Percentiles rank a stretch among this genome's conserved stretches.
phyloP scores from a whole-genome alignment of 2,329 filamentous ascomycete species.

The Neonectria ditissima region DNA sequence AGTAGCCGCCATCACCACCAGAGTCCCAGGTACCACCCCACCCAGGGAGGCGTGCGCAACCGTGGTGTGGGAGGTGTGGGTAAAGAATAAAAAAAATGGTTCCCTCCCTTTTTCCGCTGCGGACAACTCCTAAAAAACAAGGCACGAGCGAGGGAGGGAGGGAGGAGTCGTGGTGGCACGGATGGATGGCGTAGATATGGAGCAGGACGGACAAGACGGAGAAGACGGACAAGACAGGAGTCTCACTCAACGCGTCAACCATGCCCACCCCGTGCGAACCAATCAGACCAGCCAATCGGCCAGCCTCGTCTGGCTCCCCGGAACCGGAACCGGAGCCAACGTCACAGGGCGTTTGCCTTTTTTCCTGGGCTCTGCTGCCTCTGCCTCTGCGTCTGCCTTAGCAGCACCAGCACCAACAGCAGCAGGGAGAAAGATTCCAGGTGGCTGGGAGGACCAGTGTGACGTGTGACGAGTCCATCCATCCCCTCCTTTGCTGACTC shows the following conservation, averaged over 20 bases:
- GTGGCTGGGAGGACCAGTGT: conserved; percentile 17
- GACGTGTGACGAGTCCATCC: conserved; percentile 10
- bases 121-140: background rate
- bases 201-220: no score
- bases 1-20: background rate
- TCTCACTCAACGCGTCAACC: conserved; percentile 20
- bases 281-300: conserved; percentile 22
- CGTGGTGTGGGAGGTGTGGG: conserved; percentile 3
- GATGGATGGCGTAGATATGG: background rate
- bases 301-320: conserved; percentile 9
- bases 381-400: conserved; percentile 11
- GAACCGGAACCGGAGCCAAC: conserved; percentile 7
- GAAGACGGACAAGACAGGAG: background rate
- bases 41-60: background rate
- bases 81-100: background rate
- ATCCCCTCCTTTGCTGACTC: conserved; percentile 8
- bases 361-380: conserved; percentile 5
- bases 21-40: background rate
- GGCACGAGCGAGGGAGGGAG: background rate
- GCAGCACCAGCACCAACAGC: no score
- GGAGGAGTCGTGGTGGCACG: background rate
- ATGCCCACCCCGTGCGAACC: conserved; percentile 4
- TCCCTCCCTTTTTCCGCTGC: background rate
- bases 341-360: conserved; percentile 6
- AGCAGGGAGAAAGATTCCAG: background rate